A percentile compares a stretch with the other conserved stretches of the same genome.
Evolutionary conservation across 352 stramenopile genomes (phyloP).

Genomic region (Phytophthora agathidicida): DNA sequence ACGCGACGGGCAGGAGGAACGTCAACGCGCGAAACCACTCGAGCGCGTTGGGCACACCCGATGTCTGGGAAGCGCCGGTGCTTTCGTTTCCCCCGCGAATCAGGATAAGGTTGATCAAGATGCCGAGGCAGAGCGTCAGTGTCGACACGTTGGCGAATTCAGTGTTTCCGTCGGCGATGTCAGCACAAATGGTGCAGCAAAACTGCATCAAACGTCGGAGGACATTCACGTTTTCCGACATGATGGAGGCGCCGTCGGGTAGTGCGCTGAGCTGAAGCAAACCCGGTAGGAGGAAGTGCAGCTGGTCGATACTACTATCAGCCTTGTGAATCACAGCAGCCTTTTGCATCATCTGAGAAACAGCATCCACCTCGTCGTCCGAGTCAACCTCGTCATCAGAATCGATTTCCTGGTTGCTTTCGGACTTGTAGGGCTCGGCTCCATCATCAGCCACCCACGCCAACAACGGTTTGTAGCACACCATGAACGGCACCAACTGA

Average conservation of each 20-base stretch:
- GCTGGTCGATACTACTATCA: slow-evolving; percentile 62
- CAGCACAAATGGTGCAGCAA: slow-evolving; percentile 67
- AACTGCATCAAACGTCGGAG: slow-evolving; percentile 78
- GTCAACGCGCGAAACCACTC: slow-evolving; percentile 79
- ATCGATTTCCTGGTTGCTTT: slow-evolving; percentile 40
- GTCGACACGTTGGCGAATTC: slow-evolving; percentile 65
- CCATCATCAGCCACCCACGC: slow-evolving; percentile 22
- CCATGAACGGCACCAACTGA: slow-evolving; percentile 78
- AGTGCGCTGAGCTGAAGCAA: slow-evolving; percentile 80
- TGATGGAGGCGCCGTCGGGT: slow-evolving; percentile 54
- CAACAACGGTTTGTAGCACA: slow-evolving; percentile 69
- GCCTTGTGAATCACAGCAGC: slow-evolving; percentile 35
- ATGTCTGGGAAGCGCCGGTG: slow-evolving; percentile 11
- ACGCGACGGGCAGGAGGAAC: slow-evolving; percentile 79
- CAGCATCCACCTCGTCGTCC: slow-evolving; percentile 67
- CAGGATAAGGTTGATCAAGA: slow-evolving; percentile 83
- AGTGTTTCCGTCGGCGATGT: slow-evolving; percentile 54
- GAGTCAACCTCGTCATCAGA: slow-evolving; percentile 79
- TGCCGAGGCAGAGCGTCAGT: slow-evolving; percentile 75
- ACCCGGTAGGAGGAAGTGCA: slow-evolving; percentile 85
- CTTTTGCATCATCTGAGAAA: slow-evolving; percentile 50
- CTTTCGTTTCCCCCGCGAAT: slow-evolving; percentile 53
- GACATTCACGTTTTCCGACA: slow-evolving; percentile 66
- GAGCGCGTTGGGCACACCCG: slow-evolving; percentile 49
- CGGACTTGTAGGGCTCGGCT: slow-evolving; percentile 6